Evolutionary conservation across 1,284 basidiomycete species (phyloP).

Genomic region (Athelia sp.): DNA sequence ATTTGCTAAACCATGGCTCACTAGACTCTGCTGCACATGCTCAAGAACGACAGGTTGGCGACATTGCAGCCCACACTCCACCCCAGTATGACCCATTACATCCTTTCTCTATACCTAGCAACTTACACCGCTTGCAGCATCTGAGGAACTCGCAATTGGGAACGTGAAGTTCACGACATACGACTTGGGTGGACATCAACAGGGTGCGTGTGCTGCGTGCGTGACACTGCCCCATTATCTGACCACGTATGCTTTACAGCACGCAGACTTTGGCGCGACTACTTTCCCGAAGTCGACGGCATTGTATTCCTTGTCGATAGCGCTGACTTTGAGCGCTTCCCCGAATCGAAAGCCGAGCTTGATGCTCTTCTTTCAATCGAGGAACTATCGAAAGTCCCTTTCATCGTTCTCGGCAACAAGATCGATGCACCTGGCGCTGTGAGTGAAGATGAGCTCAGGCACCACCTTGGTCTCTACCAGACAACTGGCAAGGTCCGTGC

Average conservation of each 20-base stretch:
- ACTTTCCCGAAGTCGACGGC: conserved; percentile 99
- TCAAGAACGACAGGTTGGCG: conserved; percentile 98
- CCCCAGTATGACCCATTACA: conserved; percentile 67
- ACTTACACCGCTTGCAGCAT: conserved; percentile 53
- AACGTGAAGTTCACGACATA: conserved; percentile 99
- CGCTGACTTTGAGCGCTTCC: conserved; percentile 94
- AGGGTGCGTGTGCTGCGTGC: conserved; percentile 53
- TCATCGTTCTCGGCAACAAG: conserved; percentile 99
- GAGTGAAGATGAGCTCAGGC: conserved; percentile 95
- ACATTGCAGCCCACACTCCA: conserved; percentile 98
- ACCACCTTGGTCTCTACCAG: conserved; percentile 94
- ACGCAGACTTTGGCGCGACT: conserved; percentile 98
- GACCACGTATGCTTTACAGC: conserved; percentile 41
- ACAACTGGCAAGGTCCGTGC: conserved; percentile 92
- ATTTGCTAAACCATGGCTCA: background rate
- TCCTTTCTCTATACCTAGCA: conserved; percentile 6
- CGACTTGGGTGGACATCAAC: conserved; percentile 96
- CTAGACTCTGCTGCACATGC: conserved; percentile 97
- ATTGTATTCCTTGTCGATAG: conserved; percentile 99
- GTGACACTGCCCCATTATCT: background rate
- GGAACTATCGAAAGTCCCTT: conserved; percentile 92
- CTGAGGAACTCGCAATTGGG: conserved; percentile 98
- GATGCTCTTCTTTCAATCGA: conserved; percentile 95
- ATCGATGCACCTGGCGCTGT: conserved; percentile 98
- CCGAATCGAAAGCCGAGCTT: conserved; percentile 95